Evolutionary conservation across 352 stramenopile species (phyloP), one percentile per base, ranked within the genome.

Genomic region (Detonula confervacea): DNA sequence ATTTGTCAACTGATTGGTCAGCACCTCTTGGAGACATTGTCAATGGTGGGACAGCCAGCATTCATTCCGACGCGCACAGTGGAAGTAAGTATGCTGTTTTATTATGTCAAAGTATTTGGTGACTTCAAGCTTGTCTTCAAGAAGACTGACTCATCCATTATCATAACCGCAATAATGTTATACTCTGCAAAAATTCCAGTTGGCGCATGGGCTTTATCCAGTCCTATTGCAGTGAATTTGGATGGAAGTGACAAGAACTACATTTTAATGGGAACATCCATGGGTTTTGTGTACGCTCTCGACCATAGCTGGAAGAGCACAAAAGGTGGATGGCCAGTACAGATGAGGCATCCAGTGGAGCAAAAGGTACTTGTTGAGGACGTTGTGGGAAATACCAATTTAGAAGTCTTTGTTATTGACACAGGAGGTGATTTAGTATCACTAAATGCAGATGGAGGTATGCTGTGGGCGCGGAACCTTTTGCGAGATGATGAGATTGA

Each of bases 331-430:
- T 93, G 83, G 80, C 87, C 87, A 29, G 76, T 91, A 12, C 85
- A 91, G 68, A 77, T 91, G 59, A 27, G 78, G 16, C 62, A 82
- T 55, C 73, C 75, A 18, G 81, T 93, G 16, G 87, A 93, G 61
- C 89, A 88, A 56, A 71, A 83, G 39, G 77, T 91, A 47, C 9
- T 91, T 16, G 83, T 93, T 0, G 87, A 93, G 77, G 87, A 93
- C 67, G 83, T 93, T 37, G 59, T 77, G 3, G 87, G 77, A 0
- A 86, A 91, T 62, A 87, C 83, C 9, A 91, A 91, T 62, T 69
- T 91, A 12, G 87, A 93, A 68, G 70, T 91, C 4, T 88, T 93
- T 64, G 87, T 91, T 7, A 60, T 85, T 30, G 86, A 91, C 67
- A 74, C 87, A 47, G 83, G 83, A 61, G 87, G 87, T 14, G 89